Evolutionary conservation across 2,329 filamentous ascomycete species (phyloP).

Genomic region (Hortaea werneckii): DNA sequence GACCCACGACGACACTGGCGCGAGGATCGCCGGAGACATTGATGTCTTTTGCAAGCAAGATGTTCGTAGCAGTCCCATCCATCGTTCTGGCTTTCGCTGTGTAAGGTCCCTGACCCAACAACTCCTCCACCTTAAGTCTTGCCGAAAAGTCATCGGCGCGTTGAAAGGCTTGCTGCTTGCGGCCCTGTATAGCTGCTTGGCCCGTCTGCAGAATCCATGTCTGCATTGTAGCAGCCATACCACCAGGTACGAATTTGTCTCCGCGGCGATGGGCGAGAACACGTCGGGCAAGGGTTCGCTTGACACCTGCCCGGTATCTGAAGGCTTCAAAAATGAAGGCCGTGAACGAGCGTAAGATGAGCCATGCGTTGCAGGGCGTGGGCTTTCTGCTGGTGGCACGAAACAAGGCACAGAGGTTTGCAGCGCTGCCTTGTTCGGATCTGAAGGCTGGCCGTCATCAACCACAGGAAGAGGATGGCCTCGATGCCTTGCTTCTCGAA

Average conservation of each 20-base stretch:
- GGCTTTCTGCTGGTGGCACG: background rate
- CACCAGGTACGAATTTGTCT: constrained; percentile 39
- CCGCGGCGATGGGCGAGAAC: constrained; percentile 45
- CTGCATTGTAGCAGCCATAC: constrained; percentile 40
- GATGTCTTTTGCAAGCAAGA: constrained; percentile 14
- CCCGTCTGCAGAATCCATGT: constrained; percentile 41
- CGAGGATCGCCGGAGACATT: constrained; percentile 10
- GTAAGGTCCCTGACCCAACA: constrained; percentile 11
- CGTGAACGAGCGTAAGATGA: constrained; percentile 11
- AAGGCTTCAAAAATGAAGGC: constrained; percentile 31
- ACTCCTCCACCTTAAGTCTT: constrained; percentile 9
- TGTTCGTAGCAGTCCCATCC: constrained; percentile 6
- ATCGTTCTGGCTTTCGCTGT: constrained; percentile 7
- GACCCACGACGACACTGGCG: constrained; percentile 17
- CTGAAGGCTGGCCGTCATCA: background rate
- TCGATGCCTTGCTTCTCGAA: no score
- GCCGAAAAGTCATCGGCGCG: constrained; percentile 17
- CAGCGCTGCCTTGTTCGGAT: background rate
- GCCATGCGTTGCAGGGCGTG: background rate
- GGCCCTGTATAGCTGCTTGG: constrained; percentile 17
- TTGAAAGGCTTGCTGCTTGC: constrained; percentile 13
- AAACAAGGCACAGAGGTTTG: constrained; percentile 4
- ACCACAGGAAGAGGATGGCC: background rate
- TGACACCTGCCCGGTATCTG: constrained; percentile 20
- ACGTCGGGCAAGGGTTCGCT: constrained; percentile 37